Percentiles rank a stretch among this genome's conserved stretches.
Evolutionary conservation across 2,329 filamentous ascomycete species (phyloP).

Genomic region (Canariomyces notabilis): DNA sequence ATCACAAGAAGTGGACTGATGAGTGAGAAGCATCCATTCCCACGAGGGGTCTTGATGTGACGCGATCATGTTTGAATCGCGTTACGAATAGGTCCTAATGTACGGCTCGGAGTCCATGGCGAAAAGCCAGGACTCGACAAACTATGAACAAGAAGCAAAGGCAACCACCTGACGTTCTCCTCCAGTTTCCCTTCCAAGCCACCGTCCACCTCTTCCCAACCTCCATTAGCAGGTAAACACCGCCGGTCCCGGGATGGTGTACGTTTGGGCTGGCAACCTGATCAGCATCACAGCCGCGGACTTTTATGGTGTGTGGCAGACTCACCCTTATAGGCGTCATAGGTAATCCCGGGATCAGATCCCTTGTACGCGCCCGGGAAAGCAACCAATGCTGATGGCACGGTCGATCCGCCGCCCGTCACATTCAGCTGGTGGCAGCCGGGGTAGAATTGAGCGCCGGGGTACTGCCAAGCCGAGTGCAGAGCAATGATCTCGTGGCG

Average conservation of each 20-base stretch:
- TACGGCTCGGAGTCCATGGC: too few relatives aligned
- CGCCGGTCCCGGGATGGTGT: constrained; percentile 44
- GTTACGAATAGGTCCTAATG: too few relatives aligned
- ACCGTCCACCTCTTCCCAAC: too few relatives aligned
- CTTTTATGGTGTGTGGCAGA: not conserved
- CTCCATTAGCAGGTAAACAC: constrained; percentile 43
- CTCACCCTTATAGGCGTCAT: constrained; percentile 46
- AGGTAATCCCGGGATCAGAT: constrained; percentile 47
- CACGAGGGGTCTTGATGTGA: too few relatives aligned
- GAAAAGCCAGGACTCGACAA: too few relatives aligned
- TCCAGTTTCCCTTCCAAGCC: not conserved
- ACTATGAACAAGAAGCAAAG: too few relatives aligned
- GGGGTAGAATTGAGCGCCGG: constrained; percentile 54
- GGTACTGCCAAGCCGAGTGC: constrained; percentile 43
- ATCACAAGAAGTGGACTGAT: too few relatives aligned
- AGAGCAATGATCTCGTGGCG: constrained; percentile 55
- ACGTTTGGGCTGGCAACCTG: constrained; percentile 31
- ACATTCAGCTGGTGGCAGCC: constrained; percentile 55
- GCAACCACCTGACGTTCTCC: too few relatives aligned
- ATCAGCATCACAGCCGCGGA: constrained; percentile 3
- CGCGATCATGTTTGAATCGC: too few relatives aligned
- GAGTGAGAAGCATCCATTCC: too few relatives aligned
- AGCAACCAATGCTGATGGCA: constrained; percentile 38
- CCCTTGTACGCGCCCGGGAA: constrained; percentile 51
- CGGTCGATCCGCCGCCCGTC: constrained; percentile 42